Percentiles rank a stretch among this genome's conserved stretches.
phyloP scores from a whole-genome alignment of 2,329 filamentous ascomycete species.

The Nemania diffusa region DNA sequence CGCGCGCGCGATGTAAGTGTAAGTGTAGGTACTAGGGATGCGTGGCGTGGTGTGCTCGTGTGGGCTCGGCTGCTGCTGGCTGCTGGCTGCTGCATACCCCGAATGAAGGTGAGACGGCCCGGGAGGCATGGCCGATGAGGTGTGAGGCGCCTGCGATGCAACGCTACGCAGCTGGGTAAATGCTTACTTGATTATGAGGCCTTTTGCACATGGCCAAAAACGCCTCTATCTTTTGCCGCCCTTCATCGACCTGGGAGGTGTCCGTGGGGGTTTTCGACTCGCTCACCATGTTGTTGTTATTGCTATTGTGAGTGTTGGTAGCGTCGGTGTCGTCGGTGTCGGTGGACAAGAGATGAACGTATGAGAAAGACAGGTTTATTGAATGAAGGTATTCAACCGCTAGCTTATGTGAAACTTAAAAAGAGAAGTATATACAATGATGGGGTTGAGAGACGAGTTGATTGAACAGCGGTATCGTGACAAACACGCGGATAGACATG shows the following conservation, averaged over 20 bases:
- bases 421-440: neutral
- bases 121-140: neutral
- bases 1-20: neutral
- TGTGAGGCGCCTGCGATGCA: slow-evolving; percentile 1
- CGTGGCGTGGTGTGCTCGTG: too few species aligned
- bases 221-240: slow-evolving; percentile 27
- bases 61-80: too few species aligned
- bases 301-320: neutral
- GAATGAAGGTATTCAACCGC: neutral
- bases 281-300: slow-evolving; percentile 8
- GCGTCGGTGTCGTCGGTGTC: neutral
- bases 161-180: neutral
- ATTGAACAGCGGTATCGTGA: neutral
- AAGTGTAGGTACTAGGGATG: neutral
- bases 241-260: slow-evolving; percentile 1
- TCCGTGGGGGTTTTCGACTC: neutral
- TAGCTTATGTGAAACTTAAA: neutral
- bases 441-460: neutral
- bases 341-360: neutral
- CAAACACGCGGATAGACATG: neutral
- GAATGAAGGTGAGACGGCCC: neutral
- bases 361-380: neutral
- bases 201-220: slow-evolving; percentile 28
- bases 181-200: slow-evolving; percentile 32
- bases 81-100: neutral